A percentile compares a stretch with the other conserved stretches of the same genome.
Evolutionary conservation across 2,329 filamentous ascomycete species (phyloP).

Genomic region (Penicillium sp.): DNA sequence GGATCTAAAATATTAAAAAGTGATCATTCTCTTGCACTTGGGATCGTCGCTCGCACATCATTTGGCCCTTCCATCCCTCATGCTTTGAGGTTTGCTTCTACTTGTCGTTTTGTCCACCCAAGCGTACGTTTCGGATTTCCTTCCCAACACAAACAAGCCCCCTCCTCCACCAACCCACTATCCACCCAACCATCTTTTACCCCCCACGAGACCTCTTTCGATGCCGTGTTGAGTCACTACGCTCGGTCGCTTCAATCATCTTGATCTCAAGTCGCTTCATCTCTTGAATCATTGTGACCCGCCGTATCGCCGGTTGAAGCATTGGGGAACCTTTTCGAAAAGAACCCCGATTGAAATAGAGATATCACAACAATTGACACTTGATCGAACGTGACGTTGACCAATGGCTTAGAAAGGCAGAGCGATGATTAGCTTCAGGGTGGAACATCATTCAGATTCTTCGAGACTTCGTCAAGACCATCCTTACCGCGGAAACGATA

Average conservation of each 20-base stretch:
- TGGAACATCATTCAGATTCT: constrained; percentile 44
- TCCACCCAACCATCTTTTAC: constrained; percentile 10
- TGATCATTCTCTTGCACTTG: constrained; percentile 18
- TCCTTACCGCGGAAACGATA: constrained; percentile 36
- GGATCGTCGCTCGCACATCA: constrained; percentile 18
- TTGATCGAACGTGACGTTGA: constrained; percentile 26
- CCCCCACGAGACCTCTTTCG: constrained; percentile 1
- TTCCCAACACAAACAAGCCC: constrained; percentile 10
- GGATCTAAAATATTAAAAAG: constrained; percentile 18
- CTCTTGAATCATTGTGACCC: constrained; percentile 9
- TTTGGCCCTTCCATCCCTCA: constrained; percentile 18
- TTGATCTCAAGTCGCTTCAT: constrained; percentile 2
- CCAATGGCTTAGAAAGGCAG: constrained; percentile 36
- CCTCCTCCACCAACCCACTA: constrained; percentile 16
- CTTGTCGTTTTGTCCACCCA: constrained; percentile 29
- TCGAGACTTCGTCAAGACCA: constrained; percentile 40
- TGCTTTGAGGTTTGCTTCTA: constrained; percentile 27
- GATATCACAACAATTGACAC: neutral
- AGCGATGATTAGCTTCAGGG: constrained; percentile 47
- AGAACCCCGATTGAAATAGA: constrained; percentile 14
- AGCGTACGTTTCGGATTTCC: constrained; percentile 23
- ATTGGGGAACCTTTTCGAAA: constrained; percentile 8
- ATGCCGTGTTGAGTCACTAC: neutral
- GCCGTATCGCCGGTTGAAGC: constrained; percentile 7
- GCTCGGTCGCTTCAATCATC: neutral